A percentile compares a stretch with the other conserved stretches of the same genome.
Conservation (phyloP, 495 filamentous ascomycete genomes). For the Xanthoparmelia taractica region DNA sequence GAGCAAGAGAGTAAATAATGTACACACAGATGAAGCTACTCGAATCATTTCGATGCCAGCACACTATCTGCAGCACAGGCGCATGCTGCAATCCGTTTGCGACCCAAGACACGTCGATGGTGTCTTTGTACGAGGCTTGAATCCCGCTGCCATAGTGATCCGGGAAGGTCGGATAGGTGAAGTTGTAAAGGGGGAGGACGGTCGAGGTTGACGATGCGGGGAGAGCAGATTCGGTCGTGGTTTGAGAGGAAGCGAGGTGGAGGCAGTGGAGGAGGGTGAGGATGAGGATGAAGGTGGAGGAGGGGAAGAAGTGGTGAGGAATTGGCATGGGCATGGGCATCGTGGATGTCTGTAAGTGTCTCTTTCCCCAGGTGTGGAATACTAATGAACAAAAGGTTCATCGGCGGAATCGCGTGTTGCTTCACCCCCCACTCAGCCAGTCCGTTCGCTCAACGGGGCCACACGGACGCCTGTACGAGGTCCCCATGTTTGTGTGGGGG, state of each 20-base stretch:
- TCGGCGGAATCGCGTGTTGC: too few relatives aligned
- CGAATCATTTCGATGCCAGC: not conserved
- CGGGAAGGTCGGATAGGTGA: not conserved
- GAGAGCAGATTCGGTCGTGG: not conserved
- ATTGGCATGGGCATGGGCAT: not conserved
- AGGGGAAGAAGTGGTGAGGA: not conserved
- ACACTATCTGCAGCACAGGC: not conserved
- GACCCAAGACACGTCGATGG: not conserved
- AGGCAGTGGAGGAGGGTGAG: not conserved
- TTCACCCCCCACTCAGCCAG: too few relatives aligned
- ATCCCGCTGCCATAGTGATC: not conserved
- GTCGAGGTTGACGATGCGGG: not conserved
- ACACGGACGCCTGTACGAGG: too few relatives aligned
- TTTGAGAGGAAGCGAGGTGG: not conserved
- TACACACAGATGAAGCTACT: conserved; percentile 2
- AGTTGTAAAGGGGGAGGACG: not conserved
- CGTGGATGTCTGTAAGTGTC: not conserved
- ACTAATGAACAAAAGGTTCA: too few relatives aligned
- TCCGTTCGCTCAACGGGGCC: too few relatives aligned
- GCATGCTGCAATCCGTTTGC: not conserved
- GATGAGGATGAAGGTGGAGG: not conserved
- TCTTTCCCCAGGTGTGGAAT: too few relatives aligned
- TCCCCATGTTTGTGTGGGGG: too few relatives aligned
- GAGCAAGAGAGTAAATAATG: not conserved
- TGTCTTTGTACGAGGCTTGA: conserved; percentile 1